Evolutionary conservation across 2,329 filamentous ascomycete genomes (phyloP), one percentile per base, ranked within the genome.

Genomic region (Graphiopsis chlorocephala): DNA sequence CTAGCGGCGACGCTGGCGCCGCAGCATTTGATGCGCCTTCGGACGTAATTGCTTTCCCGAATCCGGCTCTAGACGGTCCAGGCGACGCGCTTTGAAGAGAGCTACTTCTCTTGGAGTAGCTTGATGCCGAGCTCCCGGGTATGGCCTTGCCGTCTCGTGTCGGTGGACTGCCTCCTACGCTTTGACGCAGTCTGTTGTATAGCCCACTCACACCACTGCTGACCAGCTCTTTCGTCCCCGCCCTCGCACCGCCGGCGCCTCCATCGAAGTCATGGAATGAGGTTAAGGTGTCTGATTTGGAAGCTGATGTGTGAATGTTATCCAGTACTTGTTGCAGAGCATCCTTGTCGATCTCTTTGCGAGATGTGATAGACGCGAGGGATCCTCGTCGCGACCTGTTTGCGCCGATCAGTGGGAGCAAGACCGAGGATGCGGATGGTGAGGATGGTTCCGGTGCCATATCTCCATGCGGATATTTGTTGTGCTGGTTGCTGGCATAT

Each of bases 221-320:
- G 62, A 76, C 75, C 33, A 76, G 66, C 69, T 77, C 76, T 69
- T 77, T 77, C 12, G 75, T 69, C 17, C 74, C 74, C 17, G 68
- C 47, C 26, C 71, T 67, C 25, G 62, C 64, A 38, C 65, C 68
- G 11, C 53, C 52, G 7, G 60, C 65, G 4, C 94, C 92, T 77
- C 94, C 91, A 68, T 95, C 91, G 72, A 96, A 93, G 74, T 97
- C 93, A 78, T 96, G 96, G 79, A 98, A 98, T 10, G 93, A 96
- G 2, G 94, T 98, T 56, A 98, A 83, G 35, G 88, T 86, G 68
- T 90, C 90, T 35, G 91, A 91, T 75, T 91, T 90, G 73, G 91
- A 96, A n/a, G 93, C 93, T 6, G 91, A 88, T 59, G 84, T 92
- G 77, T 97, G 94, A 70, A 97, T 97, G 72, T 91, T 89, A 78